Evolutionary conservation across 768 basidiomycete species (phyloP).

Genomic region (Pulveroboletus ravenelii): DNA sequence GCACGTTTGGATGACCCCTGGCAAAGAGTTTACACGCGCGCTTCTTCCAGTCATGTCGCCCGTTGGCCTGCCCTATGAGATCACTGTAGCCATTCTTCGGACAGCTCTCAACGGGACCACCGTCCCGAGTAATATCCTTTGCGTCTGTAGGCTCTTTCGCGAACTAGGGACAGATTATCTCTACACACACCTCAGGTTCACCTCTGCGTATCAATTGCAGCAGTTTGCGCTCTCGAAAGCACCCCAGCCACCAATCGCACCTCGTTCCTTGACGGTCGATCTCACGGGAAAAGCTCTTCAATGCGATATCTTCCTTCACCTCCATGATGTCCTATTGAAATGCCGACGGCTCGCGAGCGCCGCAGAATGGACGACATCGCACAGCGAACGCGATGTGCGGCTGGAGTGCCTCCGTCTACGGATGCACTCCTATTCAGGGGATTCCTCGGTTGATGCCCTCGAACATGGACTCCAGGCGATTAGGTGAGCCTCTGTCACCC

Average conservation of each 20-base stretch:
- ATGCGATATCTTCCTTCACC: conserved; percentile 22
- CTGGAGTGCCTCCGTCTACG: conserved; percentile 33
- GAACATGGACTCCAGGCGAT: conserved; percentile 31
- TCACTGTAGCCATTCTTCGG: conserved; percentile 16
- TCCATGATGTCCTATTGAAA: conserved; percentile 25
- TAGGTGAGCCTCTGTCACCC: conserved; percentile 29
- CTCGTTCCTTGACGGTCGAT: conserved; percentile 26
- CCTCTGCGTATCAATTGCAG: conserved; percentile 18
- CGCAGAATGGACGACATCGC: neutral
- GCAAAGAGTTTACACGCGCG: neutral
- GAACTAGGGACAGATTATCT: conserved; percentile 18
- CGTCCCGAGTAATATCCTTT: conserved; percentile 20
- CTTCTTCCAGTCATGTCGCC: conserved; percentile 6
- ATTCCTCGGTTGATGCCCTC: conserved; percentile 27
- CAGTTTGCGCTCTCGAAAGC: conserved; percentile 10
- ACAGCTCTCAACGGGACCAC: conserved; percentile 9
- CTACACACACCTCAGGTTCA: conserved; percentile 26
- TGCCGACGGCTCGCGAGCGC: conserved; percentile 12
- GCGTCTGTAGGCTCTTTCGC: conserved; percentile 19
- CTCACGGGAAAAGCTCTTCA: conserved; percentile 29
- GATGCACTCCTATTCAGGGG: conserved; percentile 37
- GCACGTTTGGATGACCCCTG: neutral
- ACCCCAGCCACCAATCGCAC: conserved; percentile 17
- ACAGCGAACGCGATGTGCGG: neutral
- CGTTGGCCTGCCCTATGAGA: conserved; percentile 21